Percentiles rank a stretch among this genome's conserved stretches.
Conservation (phyloP, 208 protist genomes). For the Porcisia hertigi region DNA sequence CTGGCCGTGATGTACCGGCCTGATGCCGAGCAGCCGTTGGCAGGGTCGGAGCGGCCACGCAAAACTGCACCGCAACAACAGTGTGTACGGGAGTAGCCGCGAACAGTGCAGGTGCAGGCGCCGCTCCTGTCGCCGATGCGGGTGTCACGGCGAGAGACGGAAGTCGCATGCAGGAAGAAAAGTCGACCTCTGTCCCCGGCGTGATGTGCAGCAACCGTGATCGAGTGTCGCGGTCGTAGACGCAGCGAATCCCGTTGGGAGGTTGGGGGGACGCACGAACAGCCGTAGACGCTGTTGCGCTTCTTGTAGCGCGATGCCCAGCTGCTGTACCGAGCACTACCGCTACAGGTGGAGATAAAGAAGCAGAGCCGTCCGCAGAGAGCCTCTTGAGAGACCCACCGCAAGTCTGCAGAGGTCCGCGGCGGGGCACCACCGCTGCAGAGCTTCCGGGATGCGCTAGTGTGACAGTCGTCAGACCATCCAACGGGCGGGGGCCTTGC, state of each 20-base stretch:
- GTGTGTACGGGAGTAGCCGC: background rate
- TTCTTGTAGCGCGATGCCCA: background rate
- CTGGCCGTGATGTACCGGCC: background rate
- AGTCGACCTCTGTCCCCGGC: conserved; percentile 46
- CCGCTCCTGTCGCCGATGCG: background rate
- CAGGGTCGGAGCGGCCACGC: conserved; percentile 14
- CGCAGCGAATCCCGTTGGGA: conserved; percentile 31
- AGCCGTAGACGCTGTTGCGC: background rate
- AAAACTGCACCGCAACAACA: conserved; percentile 69
- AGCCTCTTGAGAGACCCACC: background rate
- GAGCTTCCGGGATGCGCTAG: background rate
- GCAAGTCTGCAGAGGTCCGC: background rate
- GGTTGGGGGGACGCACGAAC: background rate
- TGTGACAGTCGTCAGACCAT: conserved; percentile 42
- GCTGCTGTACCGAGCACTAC: background rate
- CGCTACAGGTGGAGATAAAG: background rate
- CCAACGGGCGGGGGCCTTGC: conserved; percentile 72
- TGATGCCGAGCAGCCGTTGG: background rate
- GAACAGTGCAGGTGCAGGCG: background rate
- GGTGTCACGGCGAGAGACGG: conserved; percentile 1
- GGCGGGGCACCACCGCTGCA: background rate
- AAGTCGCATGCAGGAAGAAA: conserved; percentile 36
- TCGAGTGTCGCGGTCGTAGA: conserved; percentile 66
- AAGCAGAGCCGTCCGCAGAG: background rate
- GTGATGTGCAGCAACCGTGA: conserved; percentile 78